Conservation (phyloP, 352 stramenopile species). For the Phytophthora parvispora region DNA sequence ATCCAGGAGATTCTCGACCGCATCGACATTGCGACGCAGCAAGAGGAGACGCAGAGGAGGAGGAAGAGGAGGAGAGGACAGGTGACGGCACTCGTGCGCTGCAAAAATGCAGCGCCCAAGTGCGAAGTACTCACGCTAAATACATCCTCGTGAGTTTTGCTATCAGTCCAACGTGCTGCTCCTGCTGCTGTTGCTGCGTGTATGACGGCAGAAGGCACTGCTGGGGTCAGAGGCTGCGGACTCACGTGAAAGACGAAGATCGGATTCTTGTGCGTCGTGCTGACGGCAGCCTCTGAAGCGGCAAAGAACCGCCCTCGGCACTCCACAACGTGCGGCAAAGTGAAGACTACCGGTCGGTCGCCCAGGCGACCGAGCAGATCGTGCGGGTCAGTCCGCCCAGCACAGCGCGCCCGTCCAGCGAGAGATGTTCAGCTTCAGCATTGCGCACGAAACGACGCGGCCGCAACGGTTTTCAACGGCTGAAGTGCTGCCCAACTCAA, state of each 20-base stretch:
- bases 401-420: slow-evolving; percentile 9
- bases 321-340: slow-evolving; percentile 8
- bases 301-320: background rate
- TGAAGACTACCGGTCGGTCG: background rate
- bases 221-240: background rate
- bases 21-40: slow-evolving; percentile 12
- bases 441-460: slow-evolving; percentile 42
- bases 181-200: slow-evolving; percentile 9
- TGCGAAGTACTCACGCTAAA: slow-evolving; percentile 28
- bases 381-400: slow-evolving; percentile 7
- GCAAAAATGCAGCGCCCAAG: slow-evolving; percentile 3
- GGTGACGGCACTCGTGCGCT: slow-evolving; percentile 2
- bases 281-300: background rate
- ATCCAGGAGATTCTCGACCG: slow-evolving; percentile 8
- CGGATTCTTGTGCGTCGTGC: background rate
- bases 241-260: slow-evolving; percentile 3
- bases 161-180: slow-evolving; percentile 9
- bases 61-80: slow-evolving; percentile 7
- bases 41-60: slow-evolving; percentile 3
- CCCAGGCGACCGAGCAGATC: background rate
- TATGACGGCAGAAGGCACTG: slow-evolving; percentile 9
- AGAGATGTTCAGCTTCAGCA: slow-evolving; percentile 11
- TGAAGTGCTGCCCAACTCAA: slow-evolving; percentile 1
- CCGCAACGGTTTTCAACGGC: slow-evolving; percentile 22
- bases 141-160: slow-evolving; percentile 28